A percentile compares a stretch with the other conserved stretches of the same genome.
These are phyloP conservation scores for Solanum hybrid DNA, from an alignment of 305 asterid species.

Conservation along the genomic window DNA sequence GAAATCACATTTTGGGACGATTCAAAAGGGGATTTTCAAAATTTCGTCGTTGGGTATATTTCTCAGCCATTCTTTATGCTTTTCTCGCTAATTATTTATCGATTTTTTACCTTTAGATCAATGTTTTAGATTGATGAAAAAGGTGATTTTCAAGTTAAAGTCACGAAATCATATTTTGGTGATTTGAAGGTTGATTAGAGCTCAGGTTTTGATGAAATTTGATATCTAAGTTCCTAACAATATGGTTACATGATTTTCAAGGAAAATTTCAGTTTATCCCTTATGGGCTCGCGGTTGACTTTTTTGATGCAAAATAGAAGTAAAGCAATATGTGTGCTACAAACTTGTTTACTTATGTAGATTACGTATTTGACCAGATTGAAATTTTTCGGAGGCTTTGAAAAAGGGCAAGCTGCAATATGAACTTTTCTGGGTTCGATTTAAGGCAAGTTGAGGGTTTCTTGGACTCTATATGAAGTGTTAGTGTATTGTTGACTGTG, in stretches of 20 bases:
- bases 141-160: background rate
- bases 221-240: background rate
- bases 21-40: background rate
- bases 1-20: background rate
- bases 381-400: background rate
- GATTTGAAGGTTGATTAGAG: background rate
- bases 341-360: background rate
- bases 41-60: background rate
- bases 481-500: background rate
- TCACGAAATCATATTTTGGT: background rate
- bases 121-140: background rate
- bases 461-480: background rate
- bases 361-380: background rate
- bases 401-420: background rate
- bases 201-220: background rate
- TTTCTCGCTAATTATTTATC: background rate
- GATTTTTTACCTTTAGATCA: background rate
- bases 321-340: background rate
- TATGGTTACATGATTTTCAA: background rate
- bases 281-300: background rate
- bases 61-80: background rate
- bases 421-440: background rate
- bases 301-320: background rate
- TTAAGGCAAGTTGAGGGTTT: background rate
- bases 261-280: background rate